phyloP scores from a whole-genome alignment of 164 flowering plant genomes.

The Brasenia schreberi region DNA sequence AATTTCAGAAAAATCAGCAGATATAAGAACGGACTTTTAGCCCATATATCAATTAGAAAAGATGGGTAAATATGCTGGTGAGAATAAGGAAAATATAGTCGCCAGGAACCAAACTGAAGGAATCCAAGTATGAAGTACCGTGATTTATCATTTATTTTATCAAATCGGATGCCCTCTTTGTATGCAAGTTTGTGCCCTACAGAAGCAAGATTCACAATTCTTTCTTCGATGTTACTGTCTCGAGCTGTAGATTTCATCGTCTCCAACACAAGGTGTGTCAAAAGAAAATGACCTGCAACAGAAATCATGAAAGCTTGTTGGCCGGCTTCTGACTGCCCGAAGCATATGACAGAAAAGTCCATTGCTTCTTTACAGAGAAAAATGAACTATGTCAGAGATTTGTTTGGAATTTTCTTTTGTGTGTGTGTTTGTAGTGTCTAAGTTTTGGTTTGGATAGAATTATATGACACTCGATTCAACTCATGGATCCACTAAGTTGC shows the following conservation, averaged over 20 bases:
- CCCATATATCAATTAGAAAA: no score
- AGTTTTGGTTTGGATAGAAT: no score
- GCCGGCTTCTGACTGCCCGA: not conserved
- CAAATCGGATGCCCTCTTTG: conserved; percentile 60
- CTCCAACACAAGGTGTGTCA: conserved; percentile 63
- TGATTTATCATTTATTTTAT: conserved; percentile 44
- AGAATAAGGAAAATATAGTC: no score
- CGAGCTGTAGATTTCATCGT: conserved; percentile 58
- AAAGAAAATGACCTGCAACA: conserved; percentile 64
- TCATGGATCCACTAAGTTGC: no score
- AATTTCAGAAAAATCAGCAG: not conserved
- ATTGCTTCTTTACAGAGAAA: not conserved
- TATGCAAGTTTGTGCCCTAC: conserved; percentile 29
- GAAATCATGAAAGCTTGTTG: not conserved
- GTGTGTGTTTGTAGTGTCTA: no score
- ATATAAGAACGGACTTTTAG: not conserved
- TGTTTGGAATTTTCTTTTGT: no score
- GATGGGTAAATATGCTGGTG: no score
- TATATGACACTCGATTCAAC: no score
- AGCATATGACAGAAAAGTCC: not conserved
- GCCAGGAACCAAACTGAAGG: no score
- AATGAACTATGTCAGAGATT: no score
- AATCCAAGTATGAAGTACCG: conserved; percentile 18
- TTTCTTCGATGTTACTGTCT: conserved; percentile 45
- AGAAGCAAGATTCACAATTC: conserved; percentile 73